Base-by-base conservation (phyloP, 192 early-diverging fungal genomes). In the Mortierella alpina region DNA sequence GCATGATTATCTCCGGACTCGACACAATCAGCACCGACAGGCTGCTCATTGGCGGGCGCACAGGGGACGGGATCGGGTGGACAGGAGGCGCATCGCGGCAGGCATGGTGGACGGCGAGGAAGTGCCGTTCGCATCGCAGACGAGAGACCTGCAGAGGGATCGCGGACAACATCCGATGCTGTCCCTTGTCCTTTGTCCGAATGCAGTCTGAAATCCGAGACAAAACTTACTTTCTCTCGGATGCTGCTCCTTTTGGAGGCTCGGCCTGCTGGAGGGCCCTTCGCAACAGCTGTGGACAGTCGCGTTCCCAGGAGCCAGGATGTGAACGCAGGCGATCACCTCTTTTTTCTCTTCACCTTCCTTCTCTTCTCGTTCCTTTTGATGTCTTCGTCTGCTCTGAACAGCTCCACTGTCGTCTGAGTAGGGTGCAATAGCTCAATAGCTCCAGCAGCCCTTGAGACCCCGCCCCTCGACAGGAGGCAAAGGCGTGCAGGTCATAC, bases 221-320 rank as follows among this genome's bases (percentile, higher is more conserved):
- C 66, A 47, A 46, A 9, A 55, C 22, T 1, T 11, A 6, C 44
- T 12, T 9, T n/a, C 13, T 51, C 51, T 70, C 68, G 68, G 68
- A 70, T 70, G 66, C 14, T 68, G 68, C 68, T 70, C 56, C 58
- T 70, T 70, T 70, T 70, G 68, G 68, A 58, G 42, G 42, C 31
- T 31, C 31, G 31, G 31, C 31, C 31, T 31, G 31, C 31, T 31
- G 31, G 31, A 31, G 31, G 31, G 31, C 31, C 31, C 31, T 31
- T 31, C 31, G 31, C 31, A 31, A 3, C 31, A 1, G 31, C 31
- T 31, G 31, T 31, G 31, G 31, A 31, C 31, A 31, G n/a, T 31
- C 31, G 1, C 3, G 31, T 31, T 31, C 31, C 31, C 31, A 31
- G 20, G 20, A 56, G 54, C 20, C 20, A 23, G 54, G 54, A 31